Base-by-base conservation (phyloP, 176 grass and related monocot species). In the Chloris gayana region DNA sequence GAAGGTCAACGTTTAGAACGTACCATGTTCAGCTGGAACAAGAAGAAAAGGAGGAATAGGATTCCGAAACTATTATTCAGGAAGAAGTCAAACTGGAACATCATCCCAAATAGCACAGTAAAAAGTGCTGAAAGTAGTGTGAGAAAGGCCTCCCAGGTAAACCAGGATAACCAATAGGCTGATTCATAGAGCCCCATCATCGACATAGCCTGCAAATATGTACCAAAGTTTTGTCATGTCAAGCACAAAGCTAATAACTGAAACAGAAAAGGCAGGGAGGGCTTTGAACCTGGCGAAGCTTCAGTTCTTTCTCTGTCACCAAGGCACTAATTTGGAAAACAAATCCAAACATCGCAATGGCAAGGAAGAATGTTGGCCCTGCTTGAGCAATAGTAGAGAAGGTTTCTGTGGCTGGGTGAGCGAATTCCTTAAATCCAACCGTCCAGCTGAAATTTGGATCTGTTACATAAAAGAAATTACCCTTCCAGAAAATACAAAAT, bases 11-110 rank as follows among this genome's bases (percentile, higher is more conserved):
- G 69, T 76, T 57, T 85, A 10, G 3, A 67, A 22, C 25, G 76
- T 91, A 98, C 96, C 96, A 98, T 98, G 69, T 98, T 95, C 75
- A 98, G 81, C 71, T 98, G 96, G 82, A 98, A 98, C 50, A 98
- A 90, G 71, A 95, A 95, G 79, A 98, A 95, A 34, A 95, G 14
- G 17, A 98, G 60, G 62, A 98, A 98, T 38, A 95, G 88, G 32
- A 98, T 83, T 59, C 53, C 74, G 44, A 95, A 98, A 53, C 64
- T 89, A 83, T 98, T 98, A 67, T 95, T 27, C 73, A 91, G 84
- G 78, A 98, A 98, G 77, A 98, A 98, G 42, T 98, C 69, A 35
- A 98, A 98, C 72, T 91, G 96, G 83, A 98, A 98, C 90, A 98
- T 98, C 96, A 98, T 95, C 42, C 96, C 96, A 78, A 98, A 98